phyloP scores from a whole-genome alignment of 805 yeast species.

The Blastobotrys parvus region DNA sequence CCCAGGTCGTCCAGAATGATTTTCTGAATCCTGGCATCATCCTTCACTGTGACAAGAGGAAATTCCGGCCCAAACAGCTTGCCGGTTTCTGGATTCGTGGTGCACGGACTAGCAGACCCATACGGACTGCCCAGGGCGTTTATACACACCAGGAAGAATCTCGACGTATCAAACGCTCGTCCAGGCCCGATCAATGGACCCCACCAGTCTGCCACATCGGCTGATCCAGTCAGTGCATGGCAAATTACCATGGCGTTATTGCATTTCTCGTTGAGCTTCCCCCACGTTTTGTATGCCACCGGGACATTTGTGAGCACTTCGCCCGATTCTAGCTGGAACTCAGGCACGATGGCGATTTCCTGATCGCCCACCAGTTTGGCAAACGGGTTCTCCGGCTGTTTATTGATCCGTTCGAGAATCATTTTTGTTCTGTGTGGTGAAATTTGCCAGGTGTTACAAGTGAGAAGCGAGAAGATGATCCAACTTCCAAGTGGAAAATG shows the following conservation, averaged over 20 bases:
- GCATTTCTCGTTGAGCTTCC: slow-evolving; percentile 57
- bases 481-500: background rate
- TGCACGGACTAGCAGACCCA: slow-evolving; percentile 88
- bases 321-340: slow-evolving; percentile 72
- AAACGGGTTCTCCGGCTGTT: slow-evolving; percentile 47
- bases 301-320: slow-evolving; percentile 66
- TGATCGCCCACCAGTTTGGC: slow-evolving; percentile 67
- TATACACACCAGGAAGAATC: slow-evolving; percentile 77
- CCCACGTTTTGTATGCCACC: slow-evolving; percentile 96
- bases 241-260: slow-evolving; percentile 84
- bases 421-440: background rate
- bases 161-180: slow-evolving; percentile 83
- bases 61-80: slow-evolving; percentile 87
- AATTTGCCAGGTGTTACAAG: no score
- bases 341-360: slow-evolving; percentile 68
- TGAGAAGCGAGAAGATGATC: background rate
- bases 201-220: slow-evolving; percentile 98
- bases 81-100: slow-evolving; percentile 68
- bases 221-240: slow-evolving; percentile 92
- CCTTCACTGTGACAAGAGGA: slow-evolving; percentile 89
- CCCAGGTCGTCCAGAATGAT: slow-evolving; percentile 71
- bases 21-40: slow-evolving; percentile 76
- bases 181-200: slow-evolving; percentile 85
- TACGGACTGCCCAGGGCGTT: slow-evolving; percentile 96
- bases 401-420: slow-evolving; percentile 4